Conservation (phyloP, 306 rosid species). For the Trifolium dubium region DNA sequence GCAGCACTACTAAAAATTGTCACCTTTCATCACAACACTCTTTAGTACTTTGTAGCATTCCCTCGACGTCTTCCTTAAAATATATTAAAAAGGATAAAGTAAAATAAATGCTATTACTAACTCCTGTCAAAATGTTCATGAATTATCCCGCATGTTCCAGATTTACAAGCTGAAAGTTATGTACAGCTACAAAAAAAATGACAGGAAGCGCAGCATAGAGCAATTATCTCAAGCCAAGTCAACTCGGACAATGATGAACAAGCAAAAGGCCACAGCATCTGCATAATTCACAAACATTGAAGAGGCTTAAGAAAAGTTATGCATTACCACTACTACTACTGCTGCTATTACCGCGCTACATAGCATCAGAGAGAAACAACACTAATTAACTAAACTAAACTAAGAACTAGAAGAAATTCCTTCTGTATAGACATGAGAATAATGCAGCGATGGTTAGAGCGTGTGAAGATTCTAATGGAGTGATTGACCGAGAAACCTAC, state of each 20-base stretch:
- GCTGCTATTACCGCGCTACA: not conserved
- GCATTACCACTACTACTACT: no score
- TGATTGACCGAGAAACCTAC: slow-evolving; percentile 44
- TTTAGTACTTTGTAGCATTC: slow-evolving; percentile 30
- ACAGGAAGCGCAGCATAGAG: slow-evolving; percentile 41
- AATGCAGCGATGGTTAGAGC: slow-evolving; percentile 9
- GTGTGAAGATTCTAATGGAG: slow-evolving; percentile 29
- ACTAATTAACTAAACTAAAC: slow-evolving; percentile 2
- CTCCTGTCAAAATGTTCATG: slow-evolving; percentile 37
- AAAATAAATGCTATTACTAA: slow-evolving; percentile 34
- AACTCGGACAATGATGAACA: slow-evolving; percentile 36
- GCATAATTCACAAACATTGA: slow-evolving; percentile 46
- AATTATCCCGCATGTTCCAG: slow-evolving; percentile 44
- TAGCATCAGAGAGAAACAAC: slow-evolving; percentile 5
- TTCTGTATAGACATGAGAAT: slow-evolving; percentile 14
- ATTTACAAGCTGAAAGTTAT: slow-evolving; percentile 60
- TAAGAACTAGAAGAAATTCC: slow-evolving; percentile 11
- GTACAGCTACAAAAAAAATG: slow-evolving; percentile 47
- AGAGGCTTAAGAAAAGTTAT: slow-evolving; percentile 6
- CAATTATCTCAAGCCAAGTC: slow-evolving; percentile 39
- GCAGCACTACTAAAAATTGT: slow-evolving; percentile 21
- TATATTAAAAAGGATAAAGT: slow-evolving; percentile 5
- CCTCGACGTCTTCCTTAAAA: slow-evolving; percentile 38
- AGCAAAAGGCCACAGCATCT: slow-evolving; percentile 50
- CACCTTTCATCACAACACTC: slow-evolving; percentile 25